phyloP scores from a whole-genome alignment of 2,329 filamentous ascomycete genomes.

The Cercospora janseana region DNA sequence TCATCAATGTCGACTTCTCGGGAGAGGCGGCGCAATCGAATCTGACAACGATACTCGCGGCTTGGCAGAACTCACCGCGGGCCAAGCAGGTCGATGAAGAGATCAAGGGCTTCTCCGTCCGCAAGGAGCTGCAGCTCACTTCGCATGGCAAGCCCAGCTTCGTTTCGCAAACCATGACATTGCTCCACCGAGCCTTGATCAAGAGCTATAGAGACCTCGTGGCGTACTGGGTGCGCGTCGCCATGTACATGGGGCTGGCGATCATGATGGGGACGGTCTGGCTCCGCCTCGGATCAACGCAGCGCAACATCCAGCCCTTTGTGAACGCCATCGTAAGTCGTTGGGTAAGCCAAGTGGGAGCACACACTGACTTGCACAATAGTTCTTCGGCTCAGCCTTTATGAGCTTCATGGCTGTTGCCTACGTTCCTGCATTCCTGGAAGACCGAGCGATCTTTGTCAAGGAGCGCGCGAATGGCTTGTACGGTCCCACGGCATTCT shows the following conservation, averaged over 20 bases:
- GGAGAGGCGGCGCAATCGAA: conserved; percentile 41
- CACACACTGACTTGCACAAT: conserved; percentile 8
- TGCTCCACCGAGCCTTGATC: conserved; percentile 74
- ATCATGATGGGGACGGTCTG: conserved; percentile 86
- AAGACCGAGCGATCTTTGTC: conserved; percentile 69
- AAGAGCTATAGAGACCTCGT: conserved; percentile 80
- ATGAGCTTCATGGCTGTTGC: conserved; percentile 63
- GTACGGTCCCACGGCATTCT: conserved; percentile 70
- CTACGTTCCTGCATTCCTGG: conserved; percentile 79
- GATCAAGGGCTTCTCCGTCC: conserved; percentile 15
- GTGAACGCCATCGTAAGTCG: conserved; percentile 65
- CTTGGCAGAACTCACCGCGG: conserved; percentile 52
- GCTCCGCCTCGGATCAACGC: conserved; percentile 65
- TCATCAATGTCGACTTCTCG: conserved; percentile 71
- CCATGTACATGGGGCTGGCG: conserved; percentile 74
- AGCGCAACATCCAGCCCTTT: conserved; percentile 72
- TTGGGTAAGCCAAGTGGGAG: neutral
- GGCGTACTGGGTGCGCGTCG: conserved; percentile 74
- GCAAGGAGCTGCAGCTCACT: conserved; percentile 12
- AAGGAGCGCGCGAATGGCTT: conserved; percentile 81
- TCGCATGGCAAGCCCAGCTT: conserved; percentile 12
- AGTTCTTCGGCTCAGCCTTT: conserved; percentile 53
- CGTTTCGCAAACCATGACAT: conserved; percentile 44
- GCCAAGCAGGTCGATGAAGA: conserved; percentile 17
- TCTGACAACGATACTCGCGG: conserved; percentile 50